phyloP scores from a whole-genome alignment of 73 alveolate genomes.

The Blepharisma stoltei region DNA sequence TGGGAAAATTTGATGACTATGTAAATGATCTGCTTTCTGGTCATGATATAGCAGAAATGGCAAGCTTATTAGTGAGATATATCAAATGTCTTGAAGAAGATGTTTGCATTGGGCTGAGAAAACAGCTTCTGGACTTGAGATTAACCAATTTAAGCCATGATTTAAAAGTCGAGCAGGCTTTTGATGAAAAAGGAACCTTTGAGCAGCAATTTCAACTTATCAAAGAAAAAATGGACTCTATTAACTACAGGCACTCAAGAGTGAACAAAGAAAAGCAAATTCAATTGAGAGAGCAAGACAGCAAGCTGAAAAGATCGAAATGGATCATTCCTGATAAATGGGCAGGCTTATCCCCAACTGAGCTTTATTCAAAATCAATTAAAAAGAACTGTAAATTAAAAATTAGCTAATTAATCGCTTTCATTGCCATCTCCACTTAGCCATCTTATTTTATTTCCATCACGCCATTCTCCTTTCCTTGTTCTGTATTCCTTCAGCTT shows the following conservation, averaged over 20 bases:
- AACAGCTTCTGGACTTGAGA: background rate
- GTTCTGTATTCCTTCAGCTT: background rate
- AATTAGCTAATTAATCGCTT: too few species aligned
- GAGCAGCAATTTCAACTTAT: background rate
- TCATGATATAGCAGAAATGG: slow-evolving; percentile 18
- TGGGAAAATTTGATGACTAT: background rate
- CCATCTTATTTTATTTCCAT: slow-evolving; percentile 44
- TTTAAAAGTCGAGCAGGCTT: background rate
- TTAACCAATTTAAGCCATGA: slow-evolving; percentile 7
- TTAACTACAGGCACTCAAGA: background rate
- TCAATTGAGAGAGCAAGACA: background rate
- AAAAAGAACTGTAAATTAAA: too few species aligned
- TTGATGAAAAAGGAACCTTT: background rate
- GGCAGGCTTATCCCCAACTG: slow-evolving; percentile 1
- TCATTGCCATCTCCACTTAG: background rate
- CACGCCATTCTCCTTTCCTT: slow-evolving; percentile 47
- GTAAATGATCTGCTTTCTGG: slow-evolving; percentile 3
- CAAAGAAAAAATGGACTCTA: background rate
- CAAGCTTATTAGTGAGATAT: background rate
- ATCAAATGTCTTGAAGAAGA: slow-evolving; percentile 17
- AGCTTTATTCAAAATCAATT: background rate
- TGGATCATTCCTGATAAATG: slow-evolving; percentile 12
- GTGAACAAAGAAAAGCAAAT: background rate
- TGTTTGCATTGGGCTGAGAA: background rate
- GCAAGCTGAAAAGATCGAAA: background rate